These are phyloP conservation scores for Syncephalastrum sp. DNA, from an alignment of 371 early-diverging fungal species.

Conservation along the genomic window DNA sequence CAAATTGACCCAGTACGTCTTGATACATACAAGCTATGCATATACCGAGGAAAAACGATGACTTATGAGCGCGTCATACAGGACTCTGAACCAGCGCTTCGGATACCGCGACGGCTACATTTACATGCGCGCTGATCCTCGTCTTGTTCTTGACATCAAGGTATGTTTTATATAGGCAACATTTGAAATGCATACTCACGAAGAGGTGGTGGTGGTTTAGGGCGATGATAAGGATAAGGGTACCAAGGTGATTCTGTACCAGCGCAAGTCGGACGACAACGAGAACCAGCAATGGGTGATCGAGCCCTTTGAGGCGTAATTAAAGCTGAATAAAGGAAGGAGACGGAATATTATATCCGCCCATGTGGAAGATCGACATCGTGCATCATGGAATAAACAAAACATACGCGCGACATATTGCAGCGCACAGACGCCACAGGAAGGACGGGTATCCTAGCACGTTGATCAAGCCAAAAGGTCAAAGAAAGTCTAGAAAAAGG, in stretches of 20 bases:
- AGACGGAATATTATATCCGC: too few relatives aligned
- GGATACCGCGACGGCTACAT: slow-evolving; percentile 42
- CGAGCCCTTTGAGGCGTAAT: slow-evolving; percentile 13
- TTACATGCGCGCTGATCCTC: slow-evolving; percentile 39
- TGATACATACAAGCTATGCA: background rate
- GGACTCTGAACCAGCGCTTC: slow-evolving; percentile 49
- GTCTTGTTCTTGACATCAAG: slow-evolving; percentile 39
- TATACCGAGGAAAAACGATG: background rate
- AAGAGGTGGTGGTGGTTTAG: background rate
- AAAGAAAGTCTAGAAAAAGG: too few relatives aligned
- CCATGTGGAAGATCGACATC: too few relatives aligned
- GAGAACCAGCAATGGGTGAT: slow-evolving; percentile 17
- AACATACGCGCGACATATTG: too few relatives aligned
- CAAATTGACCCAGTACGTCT: slow-evolving; percentile 38
- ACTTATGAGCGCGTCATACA: slow-evolving; percentile 12
- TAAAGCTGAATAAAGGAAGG: background rate
- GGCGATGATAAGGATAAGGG: slow-evolving; percentile 10
- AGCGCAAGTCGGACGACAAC: slow-evolving; percentile 10
- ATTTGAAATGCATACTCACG: too few relatives aligned
- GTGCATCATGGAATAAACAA: too few relatives aligned
- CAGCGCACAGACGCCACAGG: too few relatives aligned
- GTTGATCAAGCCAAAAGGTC: too few relatives aligned
- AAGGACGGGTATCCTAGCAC: too few relatives aligned
- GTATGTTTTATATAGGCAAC: slow-evolving; percentile 6
- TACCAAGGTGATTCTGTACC: slow-evolving; percentile 14